These are phyloP conservation scores for Viola pubescens DNA, from an alignment of 441 rosid species.

Conservation along the genomic window DNA sequence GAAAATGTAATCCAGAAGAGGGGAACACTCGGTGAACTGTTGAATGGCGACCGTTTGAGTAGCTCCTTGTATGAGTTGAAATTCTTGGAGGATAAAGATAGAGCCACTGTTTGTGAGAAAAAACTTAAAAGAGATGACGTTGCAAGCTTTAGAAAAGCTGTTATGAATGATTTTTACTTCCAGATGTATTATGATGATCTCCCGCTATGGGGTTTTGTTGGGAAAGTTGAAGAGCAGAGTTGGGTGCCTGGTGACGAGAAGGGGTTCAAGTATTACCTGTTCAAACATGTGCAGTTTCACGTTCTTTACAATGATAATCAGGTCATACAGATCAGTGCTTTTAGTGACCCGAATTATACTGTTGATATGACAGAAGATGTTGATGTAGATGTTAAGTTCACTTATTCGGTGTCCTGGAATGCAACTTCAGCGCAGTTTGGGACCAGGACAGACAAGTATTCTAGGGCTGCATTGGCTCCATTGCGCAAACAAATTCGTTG, in stretches of 20 bases:
- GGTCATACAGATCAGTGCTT: constrained; percentile 46
- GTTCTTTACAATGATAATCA: constrained; percentile 48
- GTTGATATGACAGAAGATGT: constrained; percentile 61
- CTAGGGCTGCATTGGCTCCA: constrained; percentile 42
- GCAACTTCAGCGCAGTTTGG: constrained; percentile 35
- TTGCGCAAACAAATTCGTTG: constrained; percentile 48
- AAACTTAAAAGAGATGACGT: constrained; percentile 43
- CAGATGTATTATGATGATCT: constrained; percentile 85
- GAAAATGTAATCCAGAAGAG: constrained; percentile 44
- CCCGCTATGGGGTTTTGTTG: constrained; percentile 87
- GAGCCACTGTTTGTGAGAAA: constrained; percentile 36
- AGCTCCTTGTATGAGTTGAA: constrained; percentile 43
- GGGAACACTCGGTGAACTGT: constrained; percentile 74
- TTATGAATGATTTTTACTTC: constrained; percentile 64
- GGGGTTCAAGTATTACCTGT: constrained; percentile 45
- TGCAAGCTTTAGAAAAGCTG: constrained; percentile 44
- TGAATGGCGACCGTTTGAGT: constrained; percentile 66
- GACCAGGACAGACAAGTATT: constrained; percentile 58
- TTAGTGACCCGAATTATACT: constrained; percentile 52
- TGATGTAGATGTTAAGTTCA: constrained; percentile 52
- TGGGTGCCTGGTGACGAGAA: constrained; percentile 22
- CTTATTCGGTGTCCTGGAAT: constrained; percentile 73
- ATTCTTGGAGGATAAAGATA: constrained; percentile 42
- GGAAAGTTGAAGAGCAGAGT: constrained; percentile 53
- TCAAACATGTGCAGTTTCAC: constrained; percentile 58